phyloP scores from a whole-genome alignment of 345 rosid species.

The Lagerstroemia speciosa region DNA sequence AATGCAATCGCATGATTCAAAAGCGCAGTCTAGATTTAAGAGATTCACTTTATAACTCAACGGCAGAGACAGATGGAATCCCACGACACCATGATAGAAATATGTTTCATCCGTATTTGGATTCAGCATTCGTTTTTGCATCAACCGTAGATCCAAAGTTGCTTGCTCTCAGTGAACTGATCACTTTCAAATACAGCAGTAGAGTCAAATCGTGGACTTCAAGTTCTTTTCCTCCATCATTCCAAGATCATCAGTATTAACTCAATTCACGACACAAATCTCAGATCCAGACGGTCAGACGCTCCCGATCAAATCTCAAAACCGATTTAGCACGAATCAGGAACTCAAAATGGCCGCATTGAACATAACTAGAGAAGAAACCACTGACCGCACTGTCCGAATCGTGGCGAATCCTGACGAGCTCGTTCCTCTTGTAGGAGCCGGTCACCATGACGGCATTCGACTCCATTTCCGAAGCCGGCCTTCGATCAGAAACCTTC shows the following conservation, averaged over 20 bases:
- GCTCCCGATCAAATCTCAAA: neutral
- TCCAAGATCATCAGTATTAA: neutral
- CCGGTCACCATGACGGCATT: conserved; percentile 96
- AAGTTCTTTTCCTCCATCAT: neutral
- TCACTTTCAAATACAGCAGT: neutral
- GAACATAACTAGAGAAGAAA: conserved; percentile 1
- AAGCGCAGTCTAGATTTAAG: neutral
- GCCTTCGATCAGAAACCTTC: neutral
- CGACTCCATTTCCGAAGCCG: conserved; percentile 56
- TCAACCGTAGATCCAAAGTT: neutral
- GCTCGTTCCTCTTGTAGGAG: conserved; percentile 92
- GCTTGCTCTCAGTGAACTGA: neutral
- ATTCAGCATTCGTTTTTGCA: neutral
- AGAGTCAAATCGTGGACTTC: neutral
- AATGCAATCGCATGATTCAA: neutral
- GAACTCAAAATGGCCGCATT: neutral
- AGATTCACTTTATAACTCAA: neutral
- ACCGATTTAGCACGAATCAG: neutral
- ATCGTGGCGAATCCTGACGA: conserved; percentile 96
- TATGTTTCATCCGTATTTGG: neutral
- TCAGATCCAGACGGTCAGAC: neutral
- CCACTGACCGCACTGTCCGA: conserved; percentile 89
- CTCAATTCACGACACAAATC: conserved; percentile 5
- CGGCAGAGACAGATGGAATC: neutral
- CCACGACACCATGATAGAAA: neutral